Percentiles rank a stretch among this genome's conserved stretches.
Conservation (phyloP, 2,329 filamentous ascomycete species). For the Verticillium isaacii region DNA sequence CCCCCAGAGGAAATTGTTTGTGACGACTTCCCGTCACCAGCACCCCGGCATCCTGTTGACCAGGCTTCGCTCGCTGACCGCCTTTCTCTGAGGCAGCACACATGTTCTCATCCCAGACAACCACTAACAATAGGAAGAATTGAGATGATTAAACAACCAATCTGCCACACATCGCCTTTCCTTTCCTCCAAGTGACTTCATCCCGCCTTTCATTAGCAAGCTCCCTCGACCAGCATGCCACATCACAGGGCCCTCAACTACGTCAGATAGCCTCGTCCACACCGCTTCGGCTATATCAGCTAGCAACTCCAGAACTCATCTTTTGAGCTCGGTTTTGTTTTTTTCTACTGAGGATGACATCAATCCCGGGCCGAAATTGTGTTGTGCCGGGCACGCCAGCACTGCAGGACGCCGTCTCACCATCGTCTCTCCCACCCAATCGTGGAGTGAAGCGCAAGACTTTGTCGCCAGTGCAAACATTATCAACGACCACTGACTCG, state of each 20-base stretch:
- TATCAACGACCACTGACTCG: not conserved
- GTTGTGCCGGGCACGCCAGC: not conserved
- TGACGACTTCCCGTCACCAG: not conserved
- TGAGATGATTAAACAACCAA: not conserved
- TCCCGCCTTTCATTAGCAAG: too few relatives aligned
- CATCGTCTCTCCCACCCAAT: not conserved
- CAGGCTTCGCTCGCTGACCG: not conserved
- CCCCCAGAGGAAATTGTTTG: not conserved
- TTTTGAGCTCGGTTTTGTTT: too few relatives aligned
- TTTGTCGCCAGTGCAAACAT: not conserved
- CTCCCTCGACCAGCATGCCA: too few relatives aligned
- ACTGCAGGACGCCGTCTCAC: not conserved
- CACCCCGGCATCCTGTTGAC: not conserved
- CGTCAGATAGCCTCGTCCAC: too few relatives aligned
- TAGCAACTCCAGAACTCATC: too few relatives aligned
- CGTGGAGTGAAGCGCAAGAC: not conserved
- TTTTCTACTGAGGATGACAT: not conserved
- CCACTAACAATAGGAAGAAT: not conserved
- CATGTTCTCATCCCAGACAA: not conserved
- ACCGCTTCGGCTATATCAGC: too few relatives aligned
- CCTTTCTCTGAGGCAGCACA: not conserved
- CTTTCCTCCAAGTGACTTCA: not conserved
- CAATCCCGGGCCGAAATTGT: not conserved
- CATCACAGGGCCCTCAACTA: too few relatives aligned
- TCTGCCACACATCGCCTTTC: not conserved